Evolutionary conservation across 2,329 filamentous ascomycete species (phyloP).

Genomic region (Didymella keratinophila): DNA sequence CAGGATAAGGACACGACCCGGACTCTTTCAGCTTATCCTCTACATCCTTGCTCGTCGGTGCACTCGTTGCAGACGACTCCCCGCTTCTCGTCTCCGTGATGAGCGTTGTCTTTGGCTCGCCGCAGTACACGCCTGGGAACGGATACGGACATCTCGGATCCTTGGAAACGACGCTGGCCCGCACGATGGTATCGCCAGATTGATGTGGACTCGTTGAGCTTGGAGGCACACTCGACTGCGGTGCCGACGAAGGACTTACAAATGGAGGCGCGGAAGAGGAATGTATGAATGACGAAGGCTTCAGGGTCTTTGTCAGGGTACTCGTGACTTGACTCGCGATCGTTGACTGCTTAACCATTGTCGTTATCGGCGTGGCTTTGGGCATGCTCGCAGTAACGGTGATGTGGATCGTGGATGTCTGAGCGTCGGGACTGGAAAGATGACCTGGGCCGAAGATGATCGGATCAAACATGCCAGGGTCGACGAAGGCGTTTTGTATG

Average conservation of each 20-base stretch:
- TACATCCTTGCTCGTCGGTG: neutral
- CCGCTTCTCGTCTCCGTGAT: slow-evolving; percentile 15
- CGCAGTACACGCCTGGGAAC: slow-evolving; percentile 36
- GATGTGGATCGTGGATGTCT: slow-evolving; percentile 9
- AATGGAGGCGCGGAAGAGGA: neutral
- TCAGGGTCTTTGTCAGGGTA: slow-evolving; percentile 3
- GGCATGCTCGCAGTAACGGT: slow-evolving; percentile 7
- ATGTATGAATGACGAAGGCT: neutral
- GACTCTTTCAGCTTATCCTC: slow-evolving; percentile 9
- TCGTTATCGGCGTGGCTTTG: neutral
- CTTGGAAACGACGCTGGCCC: slow-evolving; percentile 14
- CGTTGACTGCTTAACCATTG: neutral
- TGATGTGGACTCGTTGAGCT: neutral
- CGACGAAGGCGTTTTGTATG: neutral
- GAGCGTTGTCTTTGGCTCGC: slow-evolving; percentile 25
- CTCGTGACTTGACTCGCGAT: neutral
- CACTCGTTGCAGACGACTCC: neutral
- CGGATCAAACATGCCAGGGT: slow-evolving; percentile 4
- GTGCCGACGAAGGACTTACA: neutral
- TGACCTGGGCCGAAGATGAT: slow-evolving; percentile 4
- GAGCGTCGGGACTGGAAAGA: neutral
- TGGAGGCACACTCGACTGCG: neutral
- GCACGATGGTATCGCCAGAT: neutral
- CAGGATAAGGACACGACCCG: slow-evolving; percentile 32
- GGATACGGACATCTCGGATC: slow-evolving; percentile 43